Percentiles rank a stretch among this genome's conserved stretches.
phyloP scores from a whole-genome alignment of 2,329 filamentous ascomycete species.

The Simplicillium sp. region DNA sequence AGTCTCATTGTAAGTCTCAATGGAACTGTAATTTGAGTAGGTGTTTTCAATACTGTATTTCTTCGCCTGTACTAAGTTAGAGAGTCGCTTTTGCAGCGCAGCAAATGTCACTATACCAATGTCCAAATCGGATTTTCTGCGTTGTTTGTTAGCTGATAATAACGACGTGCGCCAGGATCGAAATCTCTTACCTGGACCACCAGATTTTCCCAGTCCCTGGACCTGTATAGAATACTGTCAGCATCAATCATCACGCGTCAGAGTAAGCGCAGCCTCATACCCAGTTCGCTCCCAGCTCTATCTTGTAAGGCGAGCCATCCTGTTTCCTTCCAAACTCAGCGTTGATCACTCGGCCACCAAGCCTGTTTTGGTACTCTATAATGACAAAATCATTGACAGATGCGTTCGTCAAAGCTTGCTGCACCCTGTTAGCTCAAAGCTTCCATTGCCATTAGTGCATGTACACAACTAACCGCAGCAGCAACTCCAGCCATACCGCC shows the following conservation, averaged over 20 bases:
- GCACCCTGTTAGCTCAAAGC: constrained; percentile 13
- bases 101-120: constrained; percentile 20
- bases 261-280: constrained; percentile 17
- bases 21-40: constrained; percentile 47
- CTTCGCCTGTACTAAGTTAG: constrained; percentile 26
- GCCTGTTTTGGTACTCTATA: constrained; percentile 50
- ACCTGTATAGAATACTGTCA: constrained; percentile 1
- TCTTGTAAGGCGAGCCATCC: constrained; percentile 41
- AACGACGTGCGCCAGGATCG: neutral
- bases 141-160: constrained; percentile 5
- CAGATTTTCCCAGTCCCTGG: constrained; percentile 12
- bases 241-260: neutral
- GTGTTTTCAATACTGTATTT: constrained; percentile 47
- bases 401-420: constrained; percentile 46
- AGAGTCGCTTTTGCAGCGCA: neutral
- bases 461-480: constrained; percentile 2
- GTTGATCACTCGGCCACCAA: constrained; percentile 54
- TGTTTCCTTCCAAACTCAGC: constrained; percentile 41
- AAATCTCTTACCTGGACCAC: constrained; percentile 13
- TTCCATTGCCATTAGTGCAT: neutral
- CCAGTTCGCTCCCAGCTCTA: constrained; percentile 64
- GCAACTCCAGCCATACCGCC: constrained; percentile 7
- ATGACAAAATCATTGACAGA: constrained; percentile 56
- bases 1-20: constrained; percentile 50
- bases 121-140: constrained; percentile 55